A percentile compares a stretch with the other conserved stretches of the same genome.
Conservation (phyloP, 2,329 filamentous ascomycete genomes). For the Chrysoporthe cubensis region DNA sequence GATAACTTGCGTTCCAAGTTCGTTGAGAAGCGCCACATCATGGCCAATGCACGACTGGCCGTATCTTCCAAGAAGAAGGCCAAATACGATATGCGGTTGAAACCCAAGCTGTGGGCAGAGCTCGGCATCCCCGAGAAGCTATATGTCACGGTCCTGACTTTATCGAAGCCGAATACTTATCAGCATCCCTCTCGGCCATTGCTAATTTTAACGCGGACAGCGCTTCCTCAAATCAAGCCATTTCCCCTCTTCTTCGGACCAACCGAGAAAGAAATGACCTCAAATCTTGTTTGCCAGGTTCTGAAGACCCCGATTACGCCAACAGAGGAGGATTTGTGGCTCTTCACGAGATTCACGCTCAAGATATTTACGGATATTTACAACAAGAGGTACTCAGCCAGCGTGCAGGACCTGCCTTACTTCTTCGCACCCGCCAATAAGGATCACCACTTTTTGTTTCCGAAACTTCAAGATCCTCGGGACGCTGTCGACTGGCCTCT, state of each 20-base stretch:
- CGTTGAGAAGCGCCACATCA: slow-evolving; percentile 67
- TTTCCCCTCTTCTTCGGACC: slow-evolving; percentile 74
- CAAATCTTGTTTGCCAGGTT: slow-evolving; percentile 56
- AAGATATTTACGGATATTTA: slow-evolving; percentile 82
- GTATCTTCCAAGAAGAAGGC: slow-evolving; percentile 77
- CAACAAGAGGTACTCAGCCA: slow-evolving; percentile 78
- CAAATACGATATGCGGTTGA: slow-evolving; percentile 76
- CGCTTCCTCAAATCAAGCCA: slow-evolving; percentile 65
- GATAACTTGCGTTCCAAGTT: slow-evolving; percentile 75
- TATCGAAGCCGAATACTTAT: slow-evolving; percentile 60
- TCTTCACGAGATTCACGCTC: slow-evolving; percentile 74
- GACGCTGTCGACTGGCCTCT: slow-evolving; percentile 64
- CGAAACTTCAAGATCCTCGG: slow-evolving; percentile 30
- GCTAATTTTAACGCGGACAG: slow-evolving; percentile 69
- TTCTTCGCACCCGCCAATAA: slow-evolving; percentile 69
- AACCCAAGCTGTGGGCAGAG: slow-evolving; percentile 73
- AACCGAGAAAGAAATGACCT: slow-evolving; percentile 50
- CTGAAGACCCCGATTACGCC: slow-evolving; percentile 50
- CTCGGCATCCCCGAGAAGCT: slow-evolving; percentile 56
- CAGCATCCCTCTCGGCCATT: slow-evolving; percentile 65
- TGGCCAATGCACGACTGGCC: slow-evolving; percentile 86
- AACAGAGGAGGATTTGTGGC: slow-evolving; percentile 48
- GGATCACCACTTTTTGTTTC: slow-evolving; percentile 37
- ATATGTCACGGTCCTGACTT: slow-evolving; percentile 63
- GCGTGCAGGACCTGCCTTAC: slow-evolving; percentile 72